Base-by-base conservation (phyloP, 805 yeast species). In the Sungouiella blattae region DNA sequence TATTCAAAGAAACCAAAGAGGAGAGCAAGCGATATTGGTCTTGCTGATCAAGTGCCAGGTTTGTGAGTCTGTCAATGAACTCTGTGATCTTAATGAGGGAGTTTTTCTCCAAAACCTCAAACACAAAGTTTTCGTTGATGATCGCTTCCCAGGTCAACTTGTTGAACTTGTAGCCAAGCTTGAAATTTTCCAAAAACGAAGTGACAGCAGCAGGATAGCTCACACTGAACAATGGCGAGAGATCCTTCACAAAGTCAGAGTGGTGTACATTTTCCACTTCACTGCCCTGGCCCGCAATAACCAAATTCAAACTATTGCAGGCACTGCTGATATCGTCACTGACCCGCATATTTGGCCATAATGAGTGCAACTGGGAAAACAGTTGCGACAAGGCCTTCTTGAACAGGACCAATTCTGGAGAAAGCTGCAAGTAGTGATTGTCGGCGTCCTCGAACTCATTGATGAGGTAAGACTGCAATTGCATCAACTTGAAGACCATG, bases 401-500 rank as follows among this genome's bases (percentile, higher is more conserved):
- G 36, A 60, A 62, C 4, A 37, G 37, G 5, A 18, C 20, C 11
- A 60, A 39, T 18, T 59, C 60, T 0, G 43, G 40, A 18, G 50
- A 48, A 26, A 63, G 44, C 25, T 53, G 57, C 32, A 65, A 36
- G 44, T 66, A 67, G 39, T 62, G 61, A 30, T 62, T 58, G 20
- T 64, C 68, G 6, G 67, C 50, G 33, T 64, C 65, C 36, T 67
- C 70, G 29, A 67, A 58, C 40, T 62, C 58, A 35, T 60, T 57
- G 15, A 63, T 45, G 34, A 67, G 38, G 18, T 42, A 38, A 6
- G 68, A 47, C 35, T 62, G 60, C 31, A 51, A 56, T 9, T 59
- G 50, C 28, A 57, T 40, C 18, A 60, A 39, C 37, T 55, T 57
- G 24, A 48, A 41, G 35, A 44, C 51, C 2, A 38, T 35, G n/a